Conservation (phyloP, 495 filamentous ascomycete species). For the Daldinia caldariorum region DNA sequence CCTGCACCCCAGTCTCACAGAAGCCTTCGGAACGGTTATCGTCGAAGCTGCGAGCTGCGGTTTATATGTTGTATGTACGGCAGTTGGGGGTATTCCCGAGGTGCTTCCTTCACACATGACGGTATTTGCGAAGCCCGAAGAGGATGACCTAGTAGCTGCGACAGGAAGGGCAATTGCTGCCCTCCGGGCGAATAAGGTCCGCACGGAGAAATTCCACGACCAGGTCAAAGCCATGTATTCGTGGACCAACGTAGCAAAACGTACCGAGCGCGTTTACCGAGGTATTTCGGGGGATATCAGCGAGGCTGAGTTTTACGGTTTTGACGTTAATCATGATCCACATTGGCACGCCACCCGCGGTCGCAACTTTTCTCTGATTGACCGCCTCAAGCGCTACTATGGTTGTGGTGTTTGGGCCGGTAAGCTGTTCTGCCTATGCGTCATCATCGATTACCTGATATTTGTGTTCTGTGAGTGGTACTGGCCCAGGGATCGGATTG, state of each 20-base stretch:
- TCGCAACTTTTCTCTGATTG: slow-evolving; percentile 88
- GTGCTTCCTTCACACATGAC: slow-evolving; percentile 95
- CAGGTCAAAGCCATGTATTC: slow-evolving; percentile 98
- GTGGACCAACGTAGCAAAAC: slow-evolving; percentile 92
- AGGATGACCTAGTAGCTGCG: slow-evolving; percentile 86
- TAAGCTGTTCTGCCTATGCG: slow-evolving; percentile 94
- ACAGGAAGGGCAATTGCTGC: slow-evolving; percentile 83
- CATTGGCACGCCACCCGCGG: slow-evolving; percentile 79
- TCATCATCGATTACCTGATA: slow-evolving; percentile 91
- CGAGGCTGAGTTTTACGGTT: slow-evolving; percentile 88
- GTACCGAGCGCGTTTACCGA: slow-evolving; percentile 94
- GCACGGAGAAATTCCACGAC: slow-evolving; percentile 94
- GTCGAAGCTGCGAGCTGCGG: slow-evolving; percentile 97
- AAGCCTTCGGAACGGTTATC: slow-evolving; percentile 97
- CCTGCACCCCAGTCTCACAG: slow-evolving; percentile 91
- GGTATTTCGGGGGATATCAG: slow-evolving; percentile 85
- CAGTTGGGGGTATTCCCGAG: slow-evolving; percentile 95
- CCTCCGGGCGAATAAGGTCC: slow-evolving; percentile 82
- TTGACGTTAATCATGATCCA: slow-evolving; percentile 71
- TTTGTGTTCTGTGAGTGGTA: slow-evolving; percentile 87
- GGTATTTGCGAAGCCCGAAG: slow-evolving; percentile 89
- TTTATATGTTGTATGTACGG: slow-evolving; percentile 94
- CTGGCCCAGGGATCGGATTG: slow-evolving; percentile 84
- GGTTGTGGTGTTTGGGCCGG: slow-evolving; percentile 99
- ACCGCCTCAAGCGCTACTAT: slow-evolving; percentile 93